Percentiles rank a stretch among this genome's conserved stretches.
phyloP scores from a whole-genome alignment of 2,329 filamentous ascomycete genomes.

The Zasmidium angulare region DNA sequence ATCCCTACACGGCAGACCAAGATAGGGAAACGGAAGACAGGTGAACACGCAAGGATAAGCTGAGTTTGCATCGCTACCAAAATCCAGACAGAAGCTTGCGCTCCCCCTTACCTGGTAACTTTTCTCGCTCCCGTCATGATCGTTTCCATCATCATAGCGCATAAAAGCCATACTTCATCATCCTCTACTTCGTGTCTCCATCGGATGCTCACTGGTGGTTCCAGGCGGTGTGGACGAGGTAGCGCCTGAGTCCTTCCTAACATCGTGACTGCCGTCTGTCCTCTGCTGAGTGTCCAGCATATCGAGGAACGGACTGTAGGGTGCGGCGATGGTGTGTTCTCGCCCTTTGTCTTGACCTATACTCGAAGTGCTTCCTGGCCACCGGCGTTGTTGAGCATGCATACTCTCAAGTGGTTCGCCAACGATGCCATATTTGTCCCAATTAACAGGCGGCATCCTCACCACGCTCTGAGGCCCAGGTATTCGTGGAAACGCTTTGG shows the following conservation, averaged over 20 bases:
- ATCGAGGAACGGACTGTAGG: slow-evolving; percentile 61
- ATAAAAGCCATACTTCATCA: slow-evolving; percentile 6
- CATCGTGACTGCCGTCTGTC: slow-evolving; percentile 6
- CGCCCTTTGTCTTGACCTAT: slow-evolving; percentile 31
- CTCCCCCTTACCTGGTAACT: too few relatives aligned
- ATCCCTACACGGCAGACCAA: too few relatives aligned
- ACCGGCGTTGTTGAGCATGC: slow-evolving; percentile 73
- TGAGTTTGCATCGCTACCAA: background rate
- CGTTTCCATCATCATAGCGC: background rate
- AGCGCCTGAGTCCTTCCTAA: slow-evolving; percentile 25
- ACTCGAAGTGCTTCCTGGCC: slow-evolving; percentile 48
- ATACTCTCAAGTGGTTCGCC: slow-evolving; percentile 81
- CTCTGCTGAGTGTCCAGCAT: slow-evolving; percentile 29
- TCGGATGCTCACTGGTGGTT: slow-evolving; percentile 29
- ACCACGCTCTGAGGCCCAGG: slow-evolving; percentile 80
- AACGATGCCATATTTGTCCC: slow-evolving; percentile 90
- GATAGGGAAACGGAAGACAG: background rate
- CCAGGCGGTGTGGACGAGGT: slow-evolving; percentile 18
- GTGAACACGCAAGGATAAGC: background rate
- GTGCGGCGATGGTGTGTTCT: slow-evolving; percentile 56
- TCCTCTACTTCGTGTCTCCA: slow-evolving; percentile 29
- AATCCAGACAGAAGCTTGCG: too few relatives aligned
- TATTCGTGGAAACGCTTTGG: slow-evolving; percentile 58
- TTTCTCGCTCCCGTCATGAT: slow-evolving; percentile 1
- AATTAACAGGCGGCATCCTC: slow-evolving; percentile 86